Conservation (phyloP, 768 basidiomycete genomes). For the Cyathus striatus region DNA sequence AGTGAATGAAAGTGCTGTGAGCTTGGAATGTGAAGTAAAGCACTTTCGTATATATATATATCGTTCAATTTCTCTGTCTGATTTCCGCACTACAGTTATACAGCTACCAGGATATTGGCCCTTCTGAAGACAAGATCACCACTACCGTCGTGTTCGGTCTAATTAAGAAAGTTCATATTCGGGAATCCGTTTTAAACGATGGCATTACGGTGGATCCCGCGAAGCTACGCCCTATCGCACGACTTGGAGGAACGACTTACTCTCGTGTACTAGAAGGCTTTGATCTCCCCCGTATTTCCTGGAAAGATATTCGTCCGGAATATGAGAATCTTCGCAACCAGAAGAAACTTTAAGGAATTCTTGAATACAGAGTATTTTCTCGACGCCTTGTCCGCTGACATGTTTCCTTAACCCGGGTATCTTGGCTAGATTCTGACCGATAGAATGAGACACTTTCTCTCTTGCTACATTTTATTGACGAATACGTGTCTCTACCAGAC, state of each 20-base stretch:
- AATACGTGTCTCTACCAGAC: too few relatives aligned
- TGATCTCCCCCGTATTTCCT: constrained; percentile 35
- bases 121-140: constrained; percentile 28
- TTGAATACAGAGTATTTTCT: background rate
- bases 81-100: too few relatives aligned
- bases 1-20: constrained; percentile 53
- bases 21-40: constrained; percentile 56
- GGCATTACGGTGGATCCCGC: constrained; percentile 37
- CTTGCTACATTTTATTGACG: too few relatives aligned
- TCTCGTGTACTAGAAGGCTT: constrained; percentile 41
- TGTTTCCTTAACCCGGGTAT: too few relatives aligned
- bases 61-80: background rate
- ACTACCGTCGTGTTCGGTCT: constrained; percentile 47
- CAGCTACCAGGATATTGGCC: constrained; percentile 42
- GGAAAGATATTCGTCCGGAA: constrained; percentile 21
- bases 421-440: too few relatives aligned
- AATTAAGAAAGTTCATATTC: constrained; percentile 49
- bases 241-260: constrained; percentile 55
- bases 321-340: constrained; percentile 18
- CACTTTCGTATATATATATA: background rate
- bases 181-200: constrained; percentile 40
- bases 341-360: background rate
- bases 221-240: constrained; percentile 43
- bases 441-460: too few relatives aligned
- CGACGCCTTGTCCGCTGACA: too few relatives aligned